Base-by-base conservation (phyloP, 371 early-diverging fungal genomes). In the Polyrhizophydium stewartii region DNA sequence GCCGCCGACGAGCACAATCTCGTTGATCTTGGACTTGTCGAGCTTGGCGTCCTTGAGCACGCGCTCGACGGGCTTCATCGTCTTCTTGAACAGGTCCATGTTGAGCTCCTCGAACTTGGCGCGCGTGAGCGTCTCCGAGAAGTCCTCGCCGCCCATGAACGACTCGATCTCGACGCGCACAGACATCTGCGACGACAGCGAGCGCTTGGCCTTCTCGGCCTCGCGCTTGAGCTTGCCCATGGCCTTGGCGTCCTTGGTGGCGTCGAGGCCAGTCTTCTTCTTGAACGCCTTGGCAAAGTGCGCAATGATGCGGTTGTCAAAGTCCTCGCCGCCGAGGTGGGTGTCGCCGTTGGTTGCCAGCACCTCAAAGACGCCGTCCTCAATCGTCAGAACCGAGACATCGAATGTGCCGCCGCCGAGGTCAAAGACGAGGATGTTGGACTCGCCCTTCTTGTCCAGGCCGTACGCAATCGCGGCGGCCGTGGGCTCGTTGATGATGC, bases 1-100 rank as follows among this genome's bases (percentile, higher is more conserved):
- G 71, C 99, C 99, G 79, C 99, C 99, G 67, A 99, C 99, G 43
- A 99, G 84, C 67, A 99, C 95, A 70, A 99, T 94, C 72, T 97
- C 96, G 71, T 96, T 35, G 35, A 35, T 35, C 35, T 35, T 35
- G 35, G 35, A 35, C 35, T 35, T 35, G 35, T 35, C 35, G 80
- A 92, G 85, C 90, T 93, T 93, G 77, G 94, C 75, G 77, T 94
- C 96, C 61, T 89, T 85, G 72, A 98, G 82, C 46, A 92, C 93
- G 85, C 91, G 94, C 79, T 94, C 95, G 62, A 98, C 96, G 62
- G 96, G 96, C 59, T 93, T 92, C 72, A 96, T 76, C 73, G 96
- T 93, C 71, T 84, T 78, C 67, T 93, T 87, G 91, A 98, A 99
- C 65, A 94, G 87, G 76, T 91, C 91, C 67, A 87, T 88, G 86